A percentile compares a stretch with the other conserved stretches of the same genome.
Conservation (phyloP, 441 rosid species). For the Capsella rubella region DNA sequence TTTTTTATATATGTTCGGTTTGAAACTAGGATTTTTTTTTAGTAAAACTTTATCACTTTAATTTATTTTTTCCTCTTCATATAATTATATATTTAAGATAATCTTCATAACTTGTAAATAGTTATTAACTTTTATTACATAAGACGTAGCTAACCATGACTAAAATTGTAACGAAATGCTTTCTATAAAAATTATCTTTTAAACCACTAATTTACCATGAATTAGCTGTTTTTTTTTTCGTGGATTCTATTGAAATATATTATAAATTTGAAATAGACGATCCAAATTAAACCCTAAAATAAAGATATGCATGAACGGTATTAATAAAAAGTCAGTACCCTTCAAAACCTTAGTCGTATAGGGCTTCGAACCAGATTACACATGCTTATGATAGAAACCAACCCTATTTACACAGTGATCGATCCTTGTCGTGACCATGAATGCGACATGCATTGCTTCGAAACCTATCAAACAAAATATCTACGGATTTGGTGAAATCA, state of each 20-base stretch:
- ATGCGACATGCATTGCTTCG: not conserved
- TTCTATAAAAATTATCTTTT: not conserved
- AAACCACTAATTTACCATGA: not conserved
- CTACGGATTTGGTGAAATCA: not conserved
- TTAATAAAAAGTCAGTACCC: not conserved
- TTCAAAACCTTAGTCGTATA: not conserved
- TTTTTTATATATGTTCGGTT: not conserved
- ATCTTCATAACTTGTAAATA: no score
- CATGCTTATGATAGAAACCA: not conserved
- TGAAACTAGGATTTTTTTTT: conserved; percentile 10
- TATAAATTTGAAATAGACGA: not conserved
- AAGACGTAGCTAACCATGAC: not conserved
- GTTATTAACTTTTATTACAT: no score
- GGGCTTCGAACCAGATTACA: not conserved
- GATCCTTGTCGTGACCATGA: conserved; percentile 17
- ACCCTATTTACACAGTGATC: not conserved
- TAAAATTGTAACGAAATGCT: not conserved
- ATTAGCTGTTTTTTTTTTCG: not conserved
- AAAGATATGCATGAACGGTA: not conserved
- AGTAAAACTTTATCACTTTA: conserved; percentile 17
- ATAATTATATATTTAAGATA: no score
- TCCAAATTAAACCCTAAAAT: not conserved
- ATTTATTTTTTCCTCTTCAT: no score
- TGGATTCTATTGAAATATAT: not conserved
- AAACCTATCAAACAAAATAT: not conserved